Evolutionary conservation across 2,329 filamentous ascomycete genomes (phyloP).

Genomic region (Elsinoe batatas): DNA sequence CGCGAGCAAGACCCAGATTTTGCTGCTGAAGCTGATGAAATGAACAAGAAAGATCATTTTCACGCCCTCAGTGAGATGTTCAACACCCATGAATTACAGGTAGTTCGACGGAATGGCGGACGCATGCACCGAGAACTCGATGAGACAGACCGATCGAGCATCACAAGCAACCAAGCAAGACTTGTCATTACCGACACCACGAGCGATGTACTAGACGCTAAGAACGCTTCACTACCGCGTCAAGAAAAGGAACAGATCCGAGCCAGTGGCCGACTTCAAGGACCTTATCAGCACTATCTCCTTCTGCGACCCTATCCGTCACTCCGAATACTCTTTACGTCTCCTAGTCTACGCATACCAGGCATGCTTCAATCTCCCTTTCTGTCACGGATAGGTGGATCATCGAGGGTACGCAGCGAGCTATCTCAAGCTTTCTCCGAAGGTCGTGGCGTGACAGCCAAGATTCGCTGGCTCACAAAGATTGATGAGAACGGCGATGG

Average conservation of each 20-base stretch:
- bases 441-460: conserved; percentile 34
- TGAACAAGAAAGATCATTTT: conserved; percentile 51
- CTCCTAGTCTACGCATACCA: conserved; percentile 55
- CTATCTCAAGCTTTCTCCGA: conserved; percentile 31
- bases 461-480: conserved; percentile 33
- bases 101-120: conserved; percentile 53
- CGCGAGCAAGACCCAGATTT: conserved; percentile 25
- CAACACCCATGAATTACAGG: conserved; percentile 56
- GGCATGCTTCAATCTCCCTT: conserved; percentile 48
- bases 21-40: conserved; percentile 24
- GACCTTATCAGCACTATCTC: conserved; percentile 40
- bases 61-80: conserved; percentile 60
- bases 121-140: conserved; percentile 50
- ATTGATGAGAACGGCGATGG: conserved; percentile 29
- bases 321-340: conserved; percentile 59
- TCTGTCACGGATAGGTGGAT: conserved; percentile 35
- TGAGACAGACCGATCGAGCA: conserved; percentile 28
- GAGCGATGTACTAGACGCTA: conserved; percentile 22
- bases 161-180: conserved; percentile 32
- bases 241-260: background rate
- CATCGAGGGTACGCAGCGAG: conserved; percentile 28
- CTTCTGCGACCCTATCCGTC: conserved; percentile 56
- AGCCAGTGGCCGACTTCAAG: conserved; percentile 11
- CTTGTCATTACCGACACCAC: conserved; percentile 41
- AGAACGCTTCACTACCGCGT: background rate